Conservation (phyloP, 129 eudicot genomes). For the Helianthus annuus region HanXRQr2.0-SUNRISE NC_035447.2:130615529-130616028, state of each 20-base stretch:
- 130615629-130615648: too few relatives aligned
- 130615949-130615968: background rate
- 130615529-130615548: too few relatives aligned
- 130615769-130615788: background rate
- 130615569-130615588: too few relatives aligned
- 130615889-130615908: background rate
- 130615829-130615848: constrained; percentile 2
- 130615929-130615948: background rate
- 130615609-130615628: too few relatives aligned
- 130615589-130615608: too few relatives aligned
- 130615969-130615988: background rate
- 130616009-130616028: too few relatives aligned
- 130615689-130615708: too few relatives aligned
- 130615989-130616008: too few relatives aligned
- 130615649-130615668: too few relatives aligned
- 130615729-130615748: background rate
- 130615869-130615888: background rate
- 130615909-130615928: background rate
- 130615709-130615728: too few relatives aligned
- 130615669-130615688: too few relatives aligned
- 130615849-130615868: background rate
- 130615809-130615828: background rate
- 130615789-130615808: background rate
- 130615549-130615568: too few relatives aligned
- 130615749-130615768: background rate